Evolutionary conservation across 805 yeast species (phyloP).

Genomic region (Suhomyces faveliae): DNA sequence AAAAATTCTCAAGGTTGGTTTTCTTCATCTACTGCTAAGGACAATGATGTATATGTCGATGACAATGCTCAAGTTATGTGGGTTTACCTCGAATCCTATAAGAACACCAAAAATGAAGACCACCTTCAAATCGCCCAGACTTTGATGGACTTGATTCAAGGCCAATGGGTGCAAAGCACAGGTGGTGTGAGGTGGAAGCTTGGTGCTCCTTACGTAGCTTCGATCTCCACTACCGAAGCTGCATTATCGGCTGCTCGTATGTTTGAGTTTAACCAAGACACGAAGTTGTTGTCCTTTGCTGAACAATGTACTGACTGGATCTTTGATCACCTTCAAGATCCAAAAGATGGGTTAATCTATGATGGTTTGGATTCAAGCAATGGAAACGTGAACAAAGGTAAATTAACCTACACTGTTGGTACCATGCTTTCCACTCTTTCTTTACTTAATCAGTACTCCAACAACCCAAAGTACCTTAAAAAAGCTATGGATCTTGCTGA

Average conservation of each 20-base stretch:
- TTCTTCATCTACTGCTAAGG: slow-evolving; percentile 11
- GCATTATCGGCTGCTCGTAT: slow-evolving; percentile 14
- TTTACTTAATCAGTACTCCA: slow-evolving; percentile 9
- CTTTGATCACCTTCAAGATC: slow-evolving; percentile 13
- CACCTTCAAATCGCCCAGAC: slow-evolving; percentile 8
- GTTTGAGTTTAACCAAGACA: slow-evolving; percentile 9
- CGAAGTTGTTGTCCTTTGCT: slow-evolving; percentile 9
- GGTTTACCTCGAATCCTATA: slow-evolving; percentile 13
- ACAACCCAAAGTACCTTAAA: slow-evolving; percentile 4
- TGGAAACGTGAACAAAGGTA: slow-evolving; percentile 11
- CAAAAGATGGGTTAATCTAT: slow-evolving; percentile 11
- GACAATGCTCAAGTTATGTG: slow-evolving; percentile 16
- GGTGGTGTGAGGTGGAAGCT: slow-evolving; percentile 15
- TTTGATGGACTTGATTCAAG: slow-evolving; percentile 8
- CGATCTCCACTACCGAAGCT: slow-evolving; percentile 15
- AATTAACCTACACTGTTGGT: slow-evolving; percentile 16
- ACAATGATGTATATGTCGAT: slow-evolving; percentile 13
- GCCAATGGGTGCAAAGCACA: slow-evolving; percentile 7
- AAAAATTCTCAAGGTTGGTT: slow-evolving; percentile 12
- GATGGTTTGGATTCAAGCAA: slow-evolving; percentile 10
- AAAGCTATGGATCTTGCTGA: slow-evolving; percentile 11
- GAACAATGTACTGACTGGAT: slow-evolving; percentile 11
- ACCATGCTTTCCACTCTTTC: slow-evolving; percentile 12
- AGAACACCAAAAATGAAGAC: slow-evolving; percentile 5
- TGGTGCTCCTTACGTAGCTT: slow-evolving; percentile 12